Conservation (phyloP, 805 yeast genomes). For the Ogataea haglerorum region DNA sequence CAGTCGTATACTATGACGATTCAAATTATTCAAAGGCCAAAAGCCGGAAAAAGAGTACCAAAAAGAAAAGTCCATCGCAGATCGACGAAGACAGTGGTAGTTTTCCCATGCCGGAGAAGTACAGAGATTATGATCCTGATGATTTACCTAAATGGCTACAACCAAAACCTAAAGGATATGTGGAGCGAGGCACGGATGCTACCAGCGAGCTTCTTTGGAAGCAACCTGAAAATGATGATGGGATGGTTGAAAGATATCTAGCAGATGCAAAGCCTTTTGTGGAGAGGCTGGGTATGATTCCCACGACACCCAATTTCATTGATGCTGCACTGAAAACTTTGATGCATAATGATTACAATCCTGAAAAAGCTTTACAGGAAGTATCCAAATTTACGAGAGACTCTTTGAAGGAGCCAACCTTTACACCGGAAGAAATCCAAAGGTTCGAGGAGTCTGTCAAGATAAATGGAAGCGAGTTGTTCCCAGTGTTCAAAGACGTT, state of each 20-base stretch:
- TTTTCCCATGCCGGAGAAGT: constrained; percentile 44
- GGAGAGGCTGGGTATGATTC: constrained; percentile 45
- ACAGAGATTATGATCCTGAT: constrained; percentile 35
- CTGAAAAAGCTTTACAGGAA: constrained; percentile 43
- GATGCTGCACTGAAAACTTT: constrained; percentile 65
- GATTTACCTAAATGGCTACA: constrained; percentile 75
- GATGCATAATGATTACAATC: constrained; percentile 50
- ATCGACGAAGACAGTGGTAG: constrained; percentile 22
- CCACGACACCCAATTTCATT: constrained; percentile 75
- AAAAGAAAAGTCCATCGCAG: constrained; percentile 23
- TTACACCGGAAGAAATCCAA: constrained; percentile 57
- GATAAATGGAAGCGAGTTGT: constrained; percentile 73
- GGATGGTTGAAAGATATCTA: constrained; percentile 47
- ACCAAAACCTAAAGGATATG: constrained; percentile 73
- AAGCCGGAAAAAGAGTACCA: constrained; percentile 23
- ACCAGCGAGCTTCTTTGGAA: constrained; percentile 69
- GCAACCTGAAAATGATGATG: constrained; percentile 31
- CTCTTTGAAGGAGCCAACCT: constrained; percentile 71
- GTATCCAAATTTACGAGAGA: constrained; percentile 52
- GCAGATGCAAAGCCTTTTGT: constrained; percentile 57
- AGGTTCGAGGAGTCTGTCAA: constrained; percentile 74
- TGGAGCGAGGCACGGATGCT: constrained; percentile 78
- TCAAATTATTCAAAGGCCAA: constrained; percentile 17
- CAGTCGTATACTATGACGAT: constrained; percentile 59
- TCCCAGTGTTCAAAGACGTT: constrained; percentile 70